Conservation (phyloP, 768 basidiomycete species). For the Pleurotus platypus region DNA sequence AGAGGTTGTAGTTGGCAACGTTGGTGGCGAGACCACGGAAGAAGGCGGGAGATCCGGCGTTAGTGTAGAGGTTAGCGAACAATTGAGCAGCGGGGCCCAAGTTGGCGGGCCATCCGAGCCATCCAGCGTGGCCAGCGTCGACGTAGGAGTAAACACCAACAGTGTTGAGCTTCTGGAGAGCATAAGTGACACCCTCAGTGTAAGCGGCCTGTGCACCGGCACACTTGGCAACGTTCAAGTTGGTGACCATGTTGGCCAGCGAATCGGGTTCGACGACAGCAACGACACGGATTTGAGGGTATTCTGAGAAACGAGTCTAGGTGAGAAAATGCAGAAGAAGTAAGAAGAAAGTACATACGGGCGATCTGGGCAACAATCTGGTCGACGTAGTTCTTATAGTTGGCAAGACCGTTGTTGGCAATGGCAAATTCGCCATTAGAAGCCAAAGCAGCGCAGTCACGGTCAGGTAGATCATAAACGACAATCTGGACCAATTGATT, state of each 20-base stretch:
- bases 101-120: slow-evolving; percentile 70
- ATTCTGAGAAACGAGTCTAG: slow-evolving; percentile 27
- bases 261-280: slow-evolving; percentile 68
- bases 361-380: slow-evolving; percentile 54
- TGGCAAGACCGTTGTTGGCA: slow-evolving; percentile 49
- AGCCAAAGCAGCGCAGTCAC: slow-evolving; percentile 62
- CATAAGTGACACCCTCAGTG: slow-evolving; percentile 49
- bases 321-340: not conserved
- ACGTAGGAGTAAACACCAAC: slow-evolving; percentile 60
- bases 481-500: slow-evolving; percentile 52
- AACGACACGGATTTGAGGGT: slow-evolving; percentile 57
- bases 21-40: slow-evolving; percentile 62
- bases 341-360: not conserved
- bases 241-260: slow-evolving; percentile 66
- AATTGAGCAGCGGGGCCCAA: slow-evolving; percentile 53
- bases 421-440: slow-evolving; percentile 67
- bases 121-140: slow-evolving; percentile 62
- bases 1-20: slow-evolving; percentile 31
- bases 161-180: slow-evolving; percentile 49
- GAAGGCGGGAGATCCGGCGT: slow-evolving; percentile 48
- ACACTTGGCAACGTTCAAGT: slow-evolving; percentile 57
- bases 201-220: slow-evolving; percentile 49
- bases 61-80: slow-evolving; percentile 45
- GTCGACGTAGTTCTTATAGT: slow-evolving; percentile 61
- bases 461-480: slow-evolving; percentile 61